These are phyloP conservation scores for Scedosporium aurantiacum DNA, from an alignment of 2,329 filamentous ascomycete species.

Conservation along the genomic window DNA sequence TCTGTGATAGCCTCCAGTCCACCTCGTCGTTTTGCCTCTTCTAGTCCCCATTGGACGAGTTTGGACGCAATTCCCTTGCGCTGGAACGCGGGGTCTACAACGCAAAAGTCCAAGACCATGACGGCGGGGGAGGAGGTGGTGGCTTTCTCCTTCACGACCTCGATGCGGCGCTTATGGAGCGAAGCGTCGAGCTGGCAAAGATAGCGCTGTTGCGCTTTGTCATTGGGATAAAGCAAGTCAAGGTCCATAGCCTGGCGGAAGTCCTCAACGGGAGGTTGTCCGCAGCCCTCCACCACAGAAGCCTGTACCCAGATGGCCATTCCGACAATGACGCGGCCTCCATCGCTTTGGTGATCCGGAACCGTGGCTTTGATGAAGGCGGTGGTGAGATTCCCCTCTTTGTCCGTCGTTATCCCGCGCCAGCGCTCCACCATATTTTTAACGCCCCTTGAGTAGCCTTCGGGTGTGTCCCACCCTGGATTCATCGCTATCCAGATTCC, in stretches of 20 bases:
- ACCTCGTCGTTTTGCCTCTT: constrained; percentile 27
- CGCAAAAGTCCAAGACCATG: constrained; percentile 39
- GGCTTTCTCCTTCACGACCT: constrained; percentile 29
- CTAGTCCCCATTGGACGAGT: constrained; percentile 37
- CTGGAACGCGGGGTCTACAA: constrained; percentile 42
- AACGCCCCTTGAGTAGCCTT: constrained; percentile 26
- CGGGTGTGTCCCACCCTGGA: constrained; percentile 41
- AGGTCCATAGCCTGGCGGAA: constrained; percentile 20
- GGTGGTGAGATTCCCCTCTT: constrained; percentile 33
- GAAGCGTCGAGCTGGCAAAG: constrained; percentile 30
- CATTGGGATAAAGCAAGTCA: constrained; percentile 26
- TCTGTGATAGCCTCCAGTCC: constrained; percentile 32
- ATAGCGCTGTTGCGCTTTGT: constrained; percentile 34
- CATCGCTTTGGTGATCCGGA: constrained; percentile 18
- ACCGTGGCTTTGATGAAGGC: constrained; percentile 44
- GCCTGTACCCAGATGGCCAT: constrained; percentile 44
- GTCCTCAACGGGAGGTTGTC: constrained; percentile 26
- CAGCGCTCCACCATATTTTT: constrained; percentile 30
- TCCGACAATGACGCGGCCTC: constrained; percentile 29
- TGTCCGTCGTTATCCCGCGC: constrained; percentile 24
- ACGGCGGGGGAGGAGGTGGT: constrained; percentile 28
- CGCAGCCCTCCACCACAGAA: constrained; percentile 36
- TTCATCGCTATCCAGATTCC: constrained; percentile 39
- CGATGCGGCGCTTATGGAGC: constrained; percentile 30
- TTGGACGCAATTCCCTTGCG: constrained; percentile 32